These are phyloP conservation scores for Cyberlindnera subsufficiens DNA, from an alignment of 805 yeast species.

Conservation along the genomic window DNA sequence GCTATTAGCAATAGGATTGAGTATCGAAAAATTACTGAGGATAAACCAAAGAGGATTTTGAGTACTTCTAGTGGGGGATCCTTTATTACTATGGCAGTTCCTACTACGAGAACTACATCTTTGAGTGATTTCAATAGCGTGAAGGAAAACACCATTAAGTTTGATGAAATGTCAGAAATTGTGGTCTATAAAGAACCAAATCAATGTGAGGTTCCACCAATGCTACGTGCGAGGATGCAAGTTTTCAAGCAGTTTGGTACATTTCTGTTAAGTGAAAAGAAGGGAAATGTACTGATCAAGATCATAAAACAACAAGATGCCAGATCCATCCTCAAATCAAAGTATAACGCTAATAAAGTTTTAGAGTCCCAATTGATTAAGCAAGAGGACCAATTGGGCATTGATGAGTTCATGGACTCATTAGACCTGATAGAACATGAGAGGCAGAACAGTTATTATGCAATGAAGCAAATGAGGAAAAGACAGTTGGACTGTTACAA, in stretches of 20 bases:
- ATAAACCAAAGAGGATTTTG: neutral
- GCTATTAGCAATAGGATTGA: too few species aligned
- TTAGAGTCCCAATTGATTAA: neutral
- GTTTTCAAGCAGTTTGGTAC: conserved; percentile 3
- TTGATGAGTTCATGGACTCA: neutral
- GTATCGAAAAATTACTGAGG: too few species aligned
- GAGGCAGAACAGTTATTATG: neutral
- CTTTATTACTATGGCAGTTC: neutral
- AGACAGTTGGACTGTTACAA: neutral
- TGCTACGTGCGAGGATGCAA: neutral
- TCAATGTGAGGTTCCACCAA: neutral
- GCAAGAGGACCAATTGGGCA: neutral
- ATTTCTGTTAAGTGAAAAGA: neutral
- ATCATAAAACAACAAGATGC: too few species aligned
- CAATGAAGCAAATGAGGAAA: neutral
- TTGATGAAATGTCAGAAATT: conserved; percentile 2
- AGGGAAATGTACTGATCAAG: too few species aligned
- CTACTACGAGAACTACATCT: neutral
- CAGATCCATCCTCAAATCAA: conserved; percentile 5
- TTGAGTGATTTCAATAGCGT: neutral
- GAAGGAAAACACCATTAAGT: conserved; percentile 3
- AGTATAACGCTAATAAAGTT: neutral
- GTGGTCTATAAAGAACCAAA: conserved; percentile 1
- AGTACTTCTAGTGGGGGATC: neutral
- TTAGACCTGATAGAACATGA: neutral